Evolutionary conservation across 441 rosid genomes (phyloP), one percentile per base, ranked within the genome.

Genomic region (Populus hybrid): DNA sequence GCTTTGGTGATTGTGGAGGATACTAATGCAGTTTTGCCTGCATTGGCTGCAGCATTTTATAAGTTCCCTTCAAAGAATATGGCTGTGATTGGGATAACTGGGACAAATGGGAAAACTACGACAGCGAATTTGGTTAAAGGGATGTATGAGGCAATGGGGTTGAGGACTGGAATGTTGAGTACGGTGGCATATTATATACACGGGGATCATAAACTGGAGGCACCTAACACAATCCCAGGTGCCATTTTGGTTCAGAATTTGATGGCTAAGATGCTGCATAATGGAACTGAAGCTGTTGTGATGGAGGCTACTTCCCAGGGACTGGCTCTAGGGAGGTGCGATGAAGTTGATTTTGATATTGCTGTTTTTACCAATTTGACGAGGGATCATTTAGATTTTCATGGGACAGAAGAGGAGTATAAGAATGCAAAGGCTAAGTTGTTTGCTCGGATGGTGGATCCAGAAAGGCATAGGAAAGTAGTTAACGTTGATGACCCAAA

Each of bases 231-330:
- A 9, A 82, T 86, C 42, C 90, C 95, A 3, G 97, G 94, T 89
- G 90, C 97, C 36, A 94, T 90, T 76, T 69, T 87, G 86, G 93
- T 94, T 86, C 99, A 96, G 86, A 90, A 90, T 77, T 83, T 90
- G 92, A 94, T 94, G 95, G 99, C 98, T 50, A 96, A 91, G 92
- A 94, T 94, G 98, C 83, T 90, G 65, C 89, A 88, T 79, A 96
- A 94, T 72, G 98, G 98, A 78, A 87, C 94, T 50, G 97, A 96
- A 84, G 89, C 97, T 38, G 84, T 90, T 70, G 97, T 94, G 68
- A 87, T 94, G 94, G 99, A 96, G 88, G 89, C 92, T 53, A 90
- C 97, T 84, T 90, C 93, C 71, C 89, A 89, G 45, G 94, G 86
- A 65, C 84, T 94, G 75, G 89, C 93, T 67, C 72, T 81, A 72